Percentiles rank a stretch among this genome's conserved stretches.
These are phyloP conservation scores for Brassica carinata DNA, from an alignment of 345 rosid genomes.

Conservation along the genomic window DNA sequence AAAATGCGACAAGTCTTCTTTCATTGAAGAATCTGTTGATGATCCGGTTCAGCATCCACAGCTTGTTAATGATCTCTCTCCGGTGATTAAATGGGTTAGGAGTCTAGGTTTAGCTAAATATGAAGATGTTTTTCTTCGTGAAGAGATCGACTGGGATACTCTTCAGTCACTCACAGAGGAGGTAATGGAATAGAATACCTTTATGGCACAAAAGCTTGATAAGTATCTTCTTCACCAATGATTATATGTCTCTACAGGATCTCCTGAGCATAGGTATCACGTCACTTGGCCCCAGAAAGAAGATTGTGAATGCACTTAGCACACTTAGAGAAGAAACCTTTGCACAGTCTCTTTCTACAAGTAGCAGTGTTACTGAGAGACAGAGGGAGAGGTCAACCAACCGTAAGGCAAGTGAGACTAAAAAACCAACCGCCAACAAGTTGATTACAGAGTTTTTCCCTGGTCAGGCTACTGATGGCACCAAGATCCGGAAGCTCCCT, in stretches of 20 bases:
- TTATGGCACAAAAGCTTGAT: neutral
- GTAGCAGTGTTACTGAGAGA: conserved; percentile 38
- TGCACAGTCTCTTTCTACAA: conserved; percentile 33
- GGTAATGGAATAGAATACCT: conserved; percentile 43
- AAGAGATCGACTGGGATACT: conserved; percentile 93
- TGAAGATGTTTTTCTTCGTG: conserved; percentile 65
- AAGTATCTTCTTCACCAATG: neutral
- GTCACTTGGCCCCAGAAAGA: conserved; percentile 93
- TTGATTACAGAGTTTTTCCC: conserved; percentile 85
- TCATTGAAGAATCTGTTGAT: conserved; percentile 37
- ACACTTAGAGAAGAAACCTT: conserved; percentile 52
- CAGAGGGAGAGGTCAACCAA: conserved; percentile 42
- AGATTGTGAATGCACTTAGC: conserved; percentile 71
- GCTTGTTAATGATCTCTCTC: conserved; percentile 54
- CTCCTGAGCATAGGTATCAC: conserved; percentile 73
- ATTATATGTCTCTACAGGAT: conserved; percentile 51
- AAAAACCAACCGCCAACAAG: conserved; percentile 58
- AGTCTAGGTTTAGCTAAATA: conserved; percentile 67
- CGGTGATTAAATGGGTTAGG: conserved; percentile 68
- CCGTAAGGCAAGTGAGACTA: conserved; percentile 44
- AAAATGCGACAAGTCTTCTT: conserved; percentile 25
- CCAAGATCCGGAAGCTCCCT: conserved; percentile 44
- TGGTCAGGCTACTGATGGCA: conserved; percentile 44
- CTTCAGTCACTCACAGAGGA: conserved; percentile 81
- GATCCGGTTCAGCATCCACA: conserved; percentile 44